Evolutionary conservation across 164 flowering plant species (phyloP).

Genomic region (Annona cherimola): DNA sequence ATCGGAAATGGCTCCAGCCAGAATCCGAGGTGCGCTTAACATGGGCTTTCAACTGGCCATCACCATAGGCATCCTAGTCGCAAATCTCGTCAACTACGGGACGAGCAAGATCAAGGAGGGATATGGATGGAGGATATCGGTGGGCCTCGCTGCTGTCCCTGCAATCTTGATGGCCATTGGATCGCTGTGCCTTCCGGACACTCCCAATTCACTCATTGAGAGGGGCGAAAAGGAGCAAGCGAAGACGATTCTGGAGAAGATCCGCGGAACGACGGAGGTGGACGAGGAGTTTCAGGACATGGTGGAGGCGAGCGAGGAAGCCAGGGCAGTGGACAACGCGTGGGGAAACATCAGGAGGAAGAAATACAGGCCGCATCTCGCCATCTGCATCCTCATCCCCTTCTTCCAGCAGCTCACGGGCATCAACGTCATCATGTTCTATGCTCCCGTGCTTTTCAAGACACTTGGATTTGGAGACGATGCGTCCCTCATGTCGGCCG

Average conservation of each 20-base stretch:
- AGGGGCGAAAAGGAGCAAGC: slow-evolving; percentile 14
- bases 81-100: slow-evolving; percentile 18
- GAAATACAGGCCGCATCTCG: slow-evolving; percentile 22
- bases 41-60: slow-evolving; percentile 18
- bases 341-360: slow-evolving; percentile 20
- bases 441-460: slow-evolving; percentile 25
- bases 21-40: slow-evolving; percentile 18
- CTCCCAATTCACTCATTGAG: slow-evolving; percentile 24
- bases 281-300: slow-evolving; percentile 21
- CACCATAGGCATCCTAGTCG: slow-evolving; percentile 17
- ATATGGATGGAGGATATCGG: slow-evolving; percentile 18
- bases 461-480: slow-evolving; percentile 21
- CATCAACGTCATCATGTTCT: slow-evolving; percentile 27
- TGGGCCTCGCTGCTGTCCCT: slow-evolving; percentile 16
- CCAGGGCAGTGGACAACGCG: slow-evolving; percentile 13
- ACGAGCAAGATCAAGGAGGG: slow-evolving; percentile 15
- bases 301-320: slow-evolving; percentile 18
- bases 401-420: slow-evolving; percentile 23
- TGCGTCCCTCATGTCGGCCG: slow-evolving; percentile 25
- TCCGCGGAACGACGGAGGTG: slow-evolving; percentile 15
- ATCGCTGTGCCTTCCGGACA: slow-evolving; percentile 19
- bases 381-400: slow-evolving; percentile 19
- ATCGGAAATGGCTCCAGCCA: slow-evolving; percentile 20
- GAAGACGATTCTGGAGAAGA: slow-evolving; percentile 12
- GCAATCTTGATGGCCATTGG: slow-evolving; percentile 21